Evolutionary conservation across 163 green algal genomes (phyloP).

Genomic region (Trebouxiophyceae sp.): DNA sequence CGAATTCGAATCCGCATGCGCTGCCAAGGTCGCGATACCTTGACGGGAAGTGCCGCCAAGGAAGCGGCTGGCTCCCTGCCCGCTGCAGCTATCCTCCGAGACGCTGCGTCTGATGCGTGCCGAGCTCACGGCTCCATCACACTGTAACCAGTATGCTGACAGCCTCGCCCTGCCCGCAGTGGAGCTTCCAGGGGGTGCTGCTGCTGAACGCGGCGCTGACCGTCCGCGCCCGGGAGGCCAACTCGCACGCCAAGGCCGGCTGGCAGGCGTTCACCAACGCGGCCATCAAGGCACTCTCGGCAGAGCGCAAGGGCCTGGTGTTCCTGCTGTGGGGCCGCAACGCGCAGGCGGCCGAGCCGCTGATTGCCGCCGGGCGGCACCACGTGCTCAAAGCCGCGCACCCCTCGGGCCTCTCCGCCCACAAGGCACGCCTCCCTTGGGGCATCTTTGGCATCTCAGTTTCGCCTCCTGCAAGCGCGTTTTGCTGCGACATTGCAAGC

Average conservation of each 20-base stretch:
- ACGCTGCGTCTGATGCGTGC: too few species aligned
- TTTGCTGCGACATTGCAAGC: conserved; percentile 1
- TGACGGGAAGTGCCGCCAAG: too few species aligned
- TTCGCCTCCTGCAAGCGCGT: background rate
- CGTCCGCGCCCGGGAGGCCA: conserved; percentile 67
- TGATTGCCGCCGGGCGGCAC: conserved; percentile 49
- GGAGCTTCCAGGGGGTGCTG: conserved; percentile 76
- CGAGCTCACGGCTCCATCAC: too few species aligned
- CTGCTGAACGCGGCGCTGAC: conserved; percentile 92
- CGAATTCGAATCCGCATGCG: too few species aligned
- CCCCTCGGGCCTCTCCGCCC: conserved; percentile 66
- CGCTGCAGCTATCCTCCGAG: too few species aligned
- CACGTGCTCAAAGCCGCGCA: conserved; percentile 65
- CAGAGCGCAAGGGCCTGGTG: conserved; percentile 59
- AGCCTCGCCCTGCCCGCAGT: conserved; percentile 31
- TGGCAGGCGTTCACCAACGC: conserved; percentile 82
- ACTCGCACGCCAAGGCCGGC: conserved; percentile 79
- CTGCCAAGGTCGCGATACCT: too few species aligned
- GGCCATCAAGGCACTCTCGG: conserved; percentile 56
- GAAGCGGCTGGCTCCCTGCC: too few species aligned
- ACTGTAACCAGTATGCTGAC: too few species aligned
- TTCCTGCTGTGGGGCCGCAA: conserved; percentile 94
- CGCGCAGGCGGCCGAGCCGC: conserved; percentile 40
- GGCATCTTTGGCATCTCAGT: too few species aligned
- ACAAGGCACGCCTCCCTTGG: too few species aligned